phyloP scores from a whole-genome alignment of 768 basidiomycete genomes.

The Psilocybe tampanensis region DNA sequence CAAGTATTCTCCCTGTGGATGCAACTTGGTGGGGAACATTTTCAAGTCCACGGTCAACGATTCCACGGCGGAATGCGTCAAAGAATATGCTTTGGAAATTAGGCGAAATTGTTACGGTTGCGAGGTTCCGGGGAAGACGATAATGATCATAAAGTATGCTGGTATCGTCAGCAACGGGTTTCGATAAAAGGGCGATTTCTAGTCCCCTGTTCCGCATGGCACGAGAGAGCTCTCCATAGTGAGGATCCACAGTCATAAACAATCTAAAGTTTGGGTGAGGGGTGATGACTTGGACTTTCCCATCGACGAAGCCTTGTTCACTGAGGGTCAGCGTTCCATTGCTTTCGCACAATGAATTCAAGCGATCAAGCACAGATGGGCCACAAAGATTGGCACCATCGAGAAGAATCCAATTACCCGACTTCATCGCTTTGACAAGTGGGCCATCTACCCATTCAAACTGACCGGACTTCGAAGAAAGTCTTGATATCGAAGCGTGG shows the following conservation, averaged over 20 bases:
- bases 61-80: slow-evolving; percentile 39
- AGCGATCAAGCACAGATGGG: slow-evolving; percentile 92
- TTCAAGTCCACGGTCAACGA: slow-evolving; percentile 11
- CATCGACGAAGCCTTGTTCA: slow-evolving; percentile 85
- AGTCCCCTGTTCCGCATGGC: slow-evolving; percentile 98
- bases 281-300: slow-evolving; percentile 67
- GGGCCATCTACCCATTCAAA: slow-evolving; percentile 98
- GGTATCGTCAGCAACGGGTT: slow-evolving; percentile 46
- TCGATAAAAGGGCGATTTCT: slow-evolving; percentile 64
- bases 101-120: slow-evolving; percentile 1
- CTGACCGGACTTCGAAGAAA: slow-evolving; percentile 41
- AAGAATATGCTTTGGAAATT: slow-evolving; percentile 26
- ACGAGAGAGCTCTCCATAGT: slow-evolving; percentile 90
- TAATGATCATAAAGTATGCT: slow-evolving; percentile 45
- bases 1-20: slow-evolving; percentile 44
- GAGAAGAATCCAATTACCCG: slow-evolving; percentile 87
- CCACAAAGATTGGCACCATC: slow-evolving; percentile 95
- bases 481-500: slow-evolving; percentile 20
- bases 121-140: slow-evolving; percentile 43
- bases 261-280: slow-evolving; percentile 92
- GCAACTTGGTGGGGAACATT: slow-evolving; percentile 9
- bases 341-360: slow-evolving; percentile 94
- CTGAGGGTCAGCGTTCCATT: slow-evolving; percentile 83
- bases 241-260: slow-evolving; percentile 92
- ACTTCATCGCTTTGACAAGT: slow-evolving; percentile 80